Evolutionary conservation across 108 stramenopile species (phyloP), one percentile per base, ranked within the genome.

Genomic region (Fistulifera pelliculosa): DNA sequence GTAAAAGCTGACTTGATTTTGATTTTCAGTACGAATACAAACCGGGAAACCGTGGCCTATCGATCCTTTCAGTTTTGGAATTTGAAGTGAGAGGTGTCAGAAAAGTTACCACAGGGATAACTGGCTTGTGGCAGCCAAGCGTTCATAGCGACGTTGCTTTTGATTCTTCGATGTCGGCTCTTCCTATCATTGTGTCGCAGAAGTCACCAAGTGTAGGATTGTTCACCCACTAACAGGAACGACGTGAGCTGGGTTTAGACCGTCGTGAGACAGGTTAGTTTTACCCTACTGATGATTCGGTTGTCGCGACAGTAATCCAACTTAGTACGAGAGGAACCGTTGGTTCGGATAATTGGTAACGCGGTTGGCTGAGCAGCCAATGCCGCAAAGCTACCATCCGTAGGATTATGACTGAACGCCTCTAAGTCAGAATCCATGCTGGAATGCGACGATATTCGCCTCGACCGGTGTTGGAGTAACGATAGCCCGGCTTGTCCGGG

Each of bases 21-120:
- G 87, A 87, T 87, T 87, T 91, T 87, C 89, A 87, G 85, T 87
- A 86, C 77, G 89, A 83, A 90, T 71, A 71, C 90, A 91, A 90
- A 90, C 89, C 81, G 85, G 75, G 90, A 92, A 93, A 93, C 75
- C 84, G 83, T 93, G 86, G 86, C 87, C 91, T 93, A 93, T 88
- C 85, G 91, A 93, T 93, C 91, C 90, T 92, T 92, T 87, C 81
- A 80, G 74, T 80, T 77, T 87, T 81, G 62, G 86, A 87, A 87
- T 86, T 86, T 93, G 75, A 88, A 85, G 90, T 81, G 78, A 87
- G 91, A 93, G 87, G 91, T 90, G 92, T 90, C 92, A 93, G 92
- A 94, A 90, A 90, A 94, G 92, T 94, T 94, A 90, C 93, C 93
- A 94, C 92, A 94, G 86, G 92, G 92, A 93, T 93, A 89, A 89